A percentile compares a stretch with the other conserved stretches of the same genome.
Evolutionary conservation across 129 eudicot species (phyloP).

Genomic region (Erigeron canadensis): DNA sequence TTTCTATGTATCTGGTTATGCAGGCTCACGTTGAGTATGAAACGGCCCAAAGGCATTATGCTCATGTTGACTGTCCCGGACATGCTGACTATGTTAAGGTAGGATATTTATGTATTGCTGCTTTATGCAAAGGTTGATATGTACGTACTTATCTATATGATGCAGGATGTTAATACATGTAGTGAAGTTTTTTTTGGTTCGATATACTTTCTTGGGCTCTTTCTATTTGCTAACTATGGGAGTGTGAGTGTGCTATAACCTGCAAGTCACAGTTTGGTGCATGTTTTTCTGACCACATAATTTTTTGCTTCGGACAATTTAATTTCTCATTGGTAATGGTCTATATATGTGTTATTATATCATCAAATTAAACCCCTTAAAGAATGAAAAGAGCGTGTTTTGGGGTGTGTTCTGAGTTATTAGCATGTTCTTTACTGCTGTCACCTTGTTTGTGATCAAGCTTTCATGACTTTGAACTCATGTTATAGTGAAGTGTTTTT

Average conservation of each 20-base stretch:
- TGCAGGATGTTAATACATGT: background rate
- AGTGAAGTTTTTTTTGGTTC: background rate
- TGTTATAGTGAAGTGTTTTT: background rate
- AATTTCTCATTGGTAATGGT: background rate
- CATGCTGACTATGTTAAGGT: conserved; percentile 98
- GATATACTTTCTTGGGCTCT: background rate
- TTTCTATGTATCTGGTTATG: conserved; percentile 16
- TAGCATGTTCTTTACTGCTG: background rate
- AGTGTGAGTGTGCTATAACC: too few species aligned
- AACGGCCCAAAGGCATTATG: conserved; percentile 89
- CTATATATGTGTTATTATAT: too few species aligned
- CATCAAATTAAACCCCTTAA: too few species aligned
- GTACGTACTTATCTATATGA: background rate
- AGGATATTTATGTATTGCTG: background rate
- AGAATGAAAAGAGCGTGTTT: too few species aligned
- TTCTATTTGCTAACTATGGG: too few species aligned
- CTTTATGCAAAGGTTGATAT: background rate
- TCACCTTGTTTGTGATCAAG: background rate
- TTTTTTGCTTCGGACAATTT: too few species aligned
- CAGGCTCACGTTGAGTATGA: conserved; percentile 99
- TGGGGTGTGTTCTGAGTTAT: background rate
- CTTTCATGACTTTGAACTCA: background rate
- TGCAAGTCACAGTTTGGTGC: background rate
- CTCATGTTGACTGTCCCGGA: conserved; percentile 98
- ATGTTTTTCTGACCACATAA: background rate